Evolutionary conservation across 2,329 filamentous ascomycete genomes (phyloP), one percentile per base, ranked within the genome.

Genomic region (Colletotrichum orchidophilum): DNA sequence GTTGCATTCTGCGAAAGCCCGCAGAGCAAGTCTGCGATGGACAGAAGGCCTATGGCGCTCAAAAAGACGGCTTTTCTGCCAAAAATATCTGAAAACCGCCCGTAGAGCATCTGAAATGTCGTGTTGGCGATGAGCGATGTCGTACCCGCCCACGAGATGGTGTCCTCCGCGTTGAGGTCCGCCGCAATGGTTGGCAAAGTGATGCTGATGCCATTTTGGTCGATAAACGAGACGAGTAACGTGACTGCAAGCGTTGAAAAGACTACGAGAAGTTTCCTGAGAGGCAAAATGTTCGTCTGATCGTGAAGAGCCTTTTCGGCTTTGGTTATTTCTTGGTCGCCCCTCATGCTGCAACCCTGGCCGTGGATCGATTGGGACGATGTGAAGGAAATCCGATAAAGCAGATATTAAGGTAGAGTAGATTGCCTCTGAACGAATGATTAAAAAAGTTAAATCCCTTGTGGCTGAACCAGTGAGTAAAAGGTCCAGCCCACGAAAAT

Each of bases 41-140:
- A 83, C 5, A 92, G 80, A 13, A 90, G 77, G 0, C 81, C 81
- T 8, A 91, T 78, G 1, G 87, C 87, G 1, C 82, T 83, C 3
- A 92, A 76, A 62, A 88, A 87, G 7, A 92, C 83, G 8, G 85
- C 82, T 76, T 91, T 91, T 21, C 90, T 84, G 24, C 89, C 88
- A 61, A 91, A 85, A 1, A 91, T 87, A 77, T 91, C 89, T 0
- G 88, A 90, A 3, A 91, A 75, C 3, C 89, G 84, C 24, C 90
- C 90, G 76, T 92, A 92, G 0, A 92, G 83, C 70, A 91, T 88
- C 73, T 90, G 90, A 73, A 92, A 92, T 39, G 88, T 86, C 0
- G 90, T 91, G 70, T 87, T 88, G 33, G 87, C 87, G 55, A 90
- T 85, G 54, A 90, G 77, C 3, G 84, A 83, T 9, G 86, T 84